Conservation (phyloP, 306 rosid genomes). For the Fragaria nilgerrensis region DNA sequence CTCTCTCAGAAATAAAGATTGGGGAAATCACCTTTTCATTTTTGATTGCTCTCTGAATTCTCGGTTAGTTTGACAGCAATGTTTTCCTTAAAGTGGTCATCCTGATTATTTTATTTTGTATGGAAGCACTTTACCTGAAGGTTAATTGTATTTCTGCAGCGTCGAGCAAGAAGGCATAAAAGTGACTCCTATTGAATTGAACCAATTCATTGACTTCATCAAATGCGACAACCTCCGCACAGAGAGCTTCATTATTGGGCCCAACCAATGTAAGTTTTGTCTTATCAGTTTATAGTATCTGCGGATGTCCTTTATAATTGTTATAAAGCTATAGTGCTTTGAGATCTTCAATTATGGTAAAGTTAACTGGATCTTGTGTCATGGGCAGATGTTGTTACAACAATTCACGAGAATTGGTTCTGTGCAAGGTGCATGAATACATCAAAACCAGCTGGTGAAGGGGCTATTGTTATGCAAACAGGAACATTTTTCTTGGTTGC, state of each 20-base stretch:
- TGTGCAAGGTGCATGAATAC: conserved; percentile 94
- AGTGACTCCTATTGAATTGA: conserved; percentile 45
- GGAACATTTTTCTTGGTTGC: conserved; percentile 77
- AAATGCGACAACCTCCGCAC: conserved; percentile 51
- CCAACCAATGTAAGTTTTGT: conserved; percentile 46
- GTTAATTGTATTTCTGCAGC: conserved; percentile 37
- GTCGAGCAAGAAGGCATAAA: conserved; percentile 66
- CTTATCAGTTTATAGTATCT: not conserved
- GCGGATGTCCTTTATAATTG: too few species aligned
- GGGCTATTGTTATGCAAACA: conserved; percentile 79
- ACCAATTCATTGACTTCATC: conserved; percentile 46
- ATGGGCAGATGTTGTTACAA: conserved; percentile 76
- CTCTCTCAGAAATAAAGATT: not conserved
- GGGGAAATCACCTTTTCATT: not conserved
- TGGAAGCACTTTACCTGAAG: conserved; percentile 25
- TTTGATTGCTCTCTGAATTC: not conserved
- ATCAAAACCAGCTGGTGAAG: conserved; percentile 87
- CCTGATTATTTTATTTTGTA: conserved; percentile 20
- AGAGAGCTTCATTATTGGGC: conserved; percentile 52
- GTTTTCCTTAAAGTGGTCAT: not conserved
- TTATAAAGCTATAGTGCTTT: not conserved
- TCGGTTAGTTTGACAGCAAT: not conserved
- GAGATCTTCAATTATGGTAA: conserved; percentile 3
- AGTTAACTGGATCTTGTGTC: conserved; percentile 27
- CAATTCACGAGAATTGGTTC: conserved; percentile 88